Evolutionary conservation across 2,329 filamentous ascomycete genomes (phyloP).

Genomic region (Cladophialophora psammophila): DNA sequence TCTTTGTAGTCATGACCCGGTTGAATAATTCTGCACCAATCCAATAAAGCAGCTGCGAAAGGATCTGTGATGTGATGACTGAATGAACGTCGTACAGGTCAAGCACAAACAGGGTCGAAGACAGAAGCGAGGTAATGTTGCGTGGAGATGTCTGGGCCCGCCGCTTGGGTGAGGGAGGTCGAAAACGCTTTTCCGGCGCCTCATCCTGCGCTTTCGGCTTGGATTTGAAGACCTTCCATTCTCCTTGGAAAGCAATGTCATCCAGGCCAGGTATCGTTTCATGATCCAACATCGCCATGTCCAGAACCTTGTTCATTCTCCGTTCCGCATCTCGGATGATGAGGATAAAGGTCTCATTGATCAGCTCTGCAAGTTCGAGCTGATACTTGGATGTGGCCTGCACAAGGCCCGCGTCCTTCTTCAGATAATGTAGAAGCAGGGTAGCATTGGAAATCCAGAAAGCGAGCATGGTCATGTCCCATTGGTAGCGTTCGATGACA

Average conservation of each 20-base stretch:
- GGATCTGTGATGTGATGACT: conserved; percentile 89
- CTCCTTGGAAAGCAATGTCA: conserved; percentile 95
- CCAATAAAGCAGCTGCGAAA: conserved; percentile 95
- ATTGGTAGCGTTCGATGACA: conserved; percentile 93
- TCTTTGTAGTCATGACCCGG: conserved; percentile 93
- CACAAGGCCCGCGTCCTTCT: conserved; percentile 86
- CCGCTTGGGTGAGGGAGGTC: conserved; percentile 91
- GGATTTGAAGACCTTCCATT: conserved; percentile 96
- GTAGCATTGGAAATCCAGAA: conserved; percentile 99
- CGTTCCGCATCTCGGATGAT: conserved; percentile 96
- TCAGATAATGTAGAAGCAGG: conserved; percentile 91
- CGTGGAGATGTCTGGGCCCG: conserved; percentile 90
- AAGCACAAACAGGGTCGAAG: conserved; percentile 93
- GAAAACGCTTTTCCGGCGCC: conserved; percentile 85
- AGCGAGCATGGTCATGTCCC: conserved; percentile 99
- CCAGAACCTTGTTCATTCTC: conserved; percentile 93
- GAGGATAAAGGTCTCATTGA: conserved; percentile 98
- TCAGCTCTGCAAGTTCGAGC: conserved; percentile 87
- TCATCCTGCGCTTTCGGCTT: conserved; percentile 89
- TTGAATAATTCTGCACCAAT: conserved; percentile 96
- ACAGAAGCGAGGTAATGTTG: conserved; percentile 93
- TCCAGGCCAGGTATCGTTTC: conserved; percentile 98
- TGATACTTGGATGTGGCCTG: conserved; percentile 88
- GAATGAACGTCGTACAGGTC: conserved; percentile 99
- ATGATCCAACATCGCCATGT: conserved; percentile 93